Evolutionary conservation across 805 yeast species (phyloP), one percentile per base, ranked within the genome.

Genomic region (Ogataea ramenticola): DNA sequence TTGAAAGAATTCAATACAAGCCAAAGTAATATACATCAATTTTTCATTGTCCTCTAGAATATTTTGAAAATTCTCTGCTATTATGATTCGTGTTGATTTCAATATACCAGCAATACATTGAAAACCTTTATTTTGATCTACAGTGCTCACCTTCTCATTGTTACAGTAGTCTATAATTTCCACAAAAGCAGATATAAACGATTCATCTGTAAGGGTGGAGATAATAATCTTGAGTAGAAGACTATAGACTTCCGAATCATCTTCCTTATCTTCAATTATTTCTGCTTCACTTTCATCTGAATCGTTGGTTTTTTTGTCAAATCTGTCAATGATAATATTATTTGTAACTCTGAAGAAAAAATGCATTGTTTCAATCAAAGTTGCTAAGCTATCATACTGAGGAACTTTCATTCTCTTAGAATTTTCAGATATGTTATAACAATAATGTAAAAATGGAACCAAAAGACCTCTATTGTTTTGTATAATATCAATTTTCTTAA

Each of bases 91-190:
- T 16, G 19, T 16, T 2, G n/a, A 26, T 27, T 17, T 26, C 11
- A 36, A 24, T 22, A 24, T 15, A 22, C 19, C 24, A 8, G 19
- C 19, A n/a, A 24, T 4, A 36, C 20, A 36, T 22, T 16, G 22
- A 36, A 5, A 14, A 15, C 20, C 31, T 36, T 21, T 26, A 7
- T 9, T 20, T 6, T 20, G 15, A 6, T 35, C n/a, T 6, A 20
- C 5, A 8, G 19, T 27, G 16, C 8, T 10, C 4, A 20, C 19
- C 11, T 35, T 7, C 47, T 27, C 41, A 61, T 60, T 16, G 49
- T 35, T 2, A 34, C 46, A n/a, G 65, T 49, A 9, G 52, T 41
- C 8, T 54, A 49, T 15, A 64, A 49, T 10, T 56, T 21, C 10
- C 44, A 49, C 10, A 45, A 22, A 42, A 61, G 59, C 26, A 46